These are phyloP conservation scores for Peronosclerospora sorghi DNA, from an alignment of 352 stramenopile species.

Conservation along the genomic window DNA sequence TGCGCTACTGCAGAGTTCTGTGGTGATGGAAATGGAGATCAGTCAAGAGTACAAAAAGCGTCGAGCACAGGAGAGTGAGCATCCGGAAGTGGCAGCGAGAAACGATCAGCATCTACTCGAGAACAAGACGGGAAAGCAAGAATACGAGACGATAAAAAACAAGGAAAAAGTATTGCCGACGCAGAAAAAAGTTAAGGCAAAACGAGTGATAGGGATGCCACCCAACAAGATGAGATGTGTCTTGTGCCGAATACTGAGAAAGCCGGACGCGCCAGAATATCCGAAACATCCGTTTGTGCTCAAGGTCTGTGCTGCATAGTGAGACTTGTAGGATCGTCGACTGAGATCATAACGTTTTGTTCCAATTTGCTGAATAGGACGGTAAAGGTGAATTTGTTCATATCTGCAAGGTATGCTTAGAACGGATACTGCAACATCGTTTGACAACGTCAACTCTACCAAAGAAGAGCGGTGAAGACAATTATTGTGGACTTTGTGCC, in stretches of 20 bases:
- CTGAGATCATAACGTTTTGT: neutral
- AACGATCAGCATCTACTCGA: constrained; percentile 10
- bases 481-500: constrained; percentile 41
- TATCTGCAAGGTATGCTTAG: constrained; percentile 59
- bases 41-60: constrained; percentile 16
- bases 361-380: constrained; percentile 22
- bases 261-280: constrained; percentile 17
- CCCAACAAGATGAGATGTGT: constrained; percentile 28
- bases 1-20: constrained; percentile 35
- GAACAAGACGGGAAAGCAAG: constrained; percentile 1
- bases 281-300: constrained; percentile 65
- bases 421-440: constrained; percentile 33
- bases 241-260: constrained; percentile 30
- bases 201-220: constrained; percentile 2
- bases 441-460: constrained; percentile 7
- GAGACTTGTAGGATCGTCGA: neutral
- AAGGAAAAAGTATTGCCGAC: neutral
- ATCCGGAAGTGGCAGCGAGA: constrained; percentile 3
- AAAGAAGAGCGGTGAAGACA: constrained; percentile 10
- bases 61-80: constrained; percentile 5
- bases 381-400: constrained; percentile 33
- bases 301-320: constrained; percentile 27
- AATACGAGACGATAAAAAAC: neutral
- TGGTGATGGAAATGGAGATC: constrained; percentile 49
- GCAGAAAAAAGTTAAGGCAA: constrained; percentile 3